Evolutionary conservation across 495 filamentous ascomycete genomes (phyloP), one percentile per base, ranked within the genome.

Genomic region (Aspergillus steynii): DNA sequence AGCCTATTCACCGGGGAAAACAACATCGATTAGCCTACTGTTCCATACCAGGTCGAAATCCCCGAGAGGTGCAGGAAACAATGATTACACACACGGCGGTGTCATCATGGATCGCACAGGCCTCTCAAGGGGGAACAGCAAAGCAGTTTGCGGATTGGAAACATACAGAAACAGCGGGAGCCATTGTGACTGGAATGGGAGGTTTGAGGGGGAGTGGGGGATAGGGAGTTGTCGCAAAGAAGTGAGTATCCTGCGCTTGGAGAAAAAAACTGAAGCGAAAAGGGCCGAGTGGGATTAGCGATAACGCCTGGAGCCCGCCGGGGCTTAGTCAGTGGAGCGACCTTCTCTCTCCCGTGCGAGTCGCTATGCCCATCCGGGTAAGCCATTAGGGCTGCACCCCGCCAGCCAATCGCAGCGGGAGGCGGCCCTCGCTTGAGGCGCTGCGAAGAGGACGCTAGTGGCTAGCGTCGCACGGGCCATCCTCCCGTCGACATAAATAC

Each of bases 1-100:
- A 74, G 77, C 68, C 78, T 80, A 80, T 71, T 68, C 55, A 59
- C 50, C 56, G 46, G 52, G 52, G 52, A 28, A 68, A 68, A 68
- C 56, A 56, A 65, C 58, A 47, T 37, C 29, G 63, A 75, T 95
- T 90, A 96, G 92, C 93, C 93, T 96, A 96, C 92, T 96, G 92
- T 84, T 91, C 90, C 85, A 83, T 82, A 42, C 9, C 74, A 81
- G 80, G 72, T 75, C 75, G 75, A 60, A 71, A 67, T 71, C 66
- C 67, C 55, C 10, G 25, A 34, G 55, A 58, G 53, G 53, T 42
- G 26, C 25, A 52, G 14, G 31, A 50, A 29, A 29, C 9, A 14
- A 49, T 50, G 46, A 52, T 37, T 25, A 14, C 45, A 25, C 54
- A 53, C 50, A 51, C 55, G 48, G 3, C 57, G 59, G n/a, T 47